These are phyloP conservation scores for Ascochyta pisi DNA, from an alignment of 2,329 filamentous ascomycete genomes.

Conservation along the genomic window DNA sequence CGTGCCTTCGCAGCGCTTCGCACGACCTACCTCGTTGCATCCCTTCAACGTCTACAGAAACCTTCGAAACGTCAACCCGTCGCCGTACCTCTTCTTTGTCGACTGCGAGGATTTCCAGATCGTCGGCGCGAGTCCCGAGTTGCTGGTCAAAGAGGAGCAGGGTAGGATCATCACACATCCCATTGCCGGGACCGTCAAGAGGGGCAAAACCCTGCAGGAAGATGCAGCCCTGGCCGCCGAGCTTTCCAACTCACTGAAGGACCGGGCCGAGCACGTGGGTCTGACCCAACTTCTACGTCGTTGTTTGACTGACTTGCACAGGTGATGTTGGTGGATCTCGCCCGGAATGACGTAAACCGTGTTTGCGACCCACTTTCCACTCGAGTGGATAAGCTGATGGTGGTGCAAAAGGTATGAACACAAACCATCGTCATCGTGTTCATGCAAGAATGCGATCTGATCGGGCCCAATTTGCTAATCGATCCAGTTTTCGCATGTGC, in stretches of 20 bases:
- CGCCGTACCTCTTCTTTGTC: slow-evolving; percentile 96
- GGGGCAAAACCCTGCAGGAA: slow-evolving; percentile 80
- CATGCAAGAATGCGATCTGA: slow-evolving; percentile 5
- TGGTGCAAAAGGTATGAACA: slow-evolving; percentile 53
- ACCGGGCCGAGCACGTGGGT: slow-evolving; percentile 60
- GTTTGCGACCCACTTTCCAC: slow-evolving; percentile 91
- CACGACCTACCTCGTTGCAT: slow-evolving; percentile 86
- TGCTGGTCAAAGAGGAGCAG: slow-evolving; percentile 88
- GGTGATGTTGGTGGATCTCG: slow-evolving; percentile 97
- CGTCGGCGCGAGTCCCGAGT: slow-evolving; percentile 91
- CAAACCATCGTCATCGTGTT: slow-evolving; percentile 13
- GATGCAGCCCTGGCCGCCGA: slow-evolving; percentile 80
- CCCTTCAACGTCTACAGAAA: slow-evolving; percentile 98
- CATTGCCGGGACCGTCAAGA: slow-evolving; percentile 93
- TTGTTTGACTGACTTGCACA: slow-evolving; percentile 62
- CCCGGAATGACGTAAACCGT: slow-evolving; percentile 94
- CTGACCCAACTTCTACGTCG: slow-evolving; percentile 18
- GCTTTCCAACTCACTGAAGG: slow-evolving; percentile 82
- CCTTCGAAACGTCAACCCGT: slow-evolving; percentile 95
- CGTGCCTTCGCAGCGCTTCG: slow-evolving; percentile 92
- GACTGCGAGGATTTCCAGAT: slow-evolving; percentile 93
- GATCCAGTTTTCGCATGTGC: slow-evolving; percentile 85
- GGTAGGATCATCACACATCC: slow-evolving; percentile 94
- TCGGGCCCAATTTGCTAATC: slow-evolving; percentile 17
- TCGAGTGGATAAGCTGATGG: slow-evolving; percentile 92